Base-by-base conservation (phyloP, 768 basidiomycete species). In the Rhodotorula diobovata region DNA sequence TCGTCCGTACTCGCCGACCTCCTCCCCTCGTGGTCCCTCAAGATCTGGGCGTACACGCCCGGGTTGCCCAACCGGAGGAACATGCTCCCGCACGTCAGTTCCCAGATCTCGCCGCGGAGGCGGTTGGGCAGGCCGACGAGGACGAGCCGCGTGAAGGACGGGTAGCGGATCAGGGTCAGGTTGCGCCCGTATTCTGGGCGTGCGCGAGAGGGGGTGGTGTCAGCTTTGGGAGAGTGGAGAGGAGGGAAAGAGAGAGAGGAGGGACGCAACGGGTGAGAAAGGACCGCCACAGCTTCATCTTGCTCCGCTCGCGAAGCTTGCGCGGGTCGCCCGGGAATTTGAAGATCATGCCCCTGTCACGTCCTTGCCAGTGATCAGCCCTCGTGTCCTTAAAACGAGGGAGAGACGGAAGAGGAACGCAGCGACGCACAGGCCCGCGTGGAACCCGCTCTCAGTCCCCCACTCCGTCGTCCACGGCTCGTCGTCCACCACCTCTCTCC, bases 91-190 rank as follows among this genome's bases (percentile, higher is more conserved):
- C 93, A 95, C 21, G 97, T 85, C 0, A 91, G 90, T 81, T 99
- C 96, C 96, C 96, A 99, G 83, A 98, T 89, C 80, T 98, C 96
- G 23, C 96, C 96, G 34, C 96, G 87, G 16, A 99, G 84, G 28
- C 93, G 85, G 76, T 94, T 96, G 4, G 96, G 96, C 8, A 99
- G 84, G 58, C 96, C 96, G 63, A 98, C 95, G 81, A 96, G 95
- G 2, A 98, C 89, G 37, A 99, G 86, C n/a, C 96, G 89, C 53
- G 94, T 96, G 78, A 92, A 93, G 80, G 94, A 90, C 0, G 96
- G 95, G 80, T 97, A 99, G 43, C 95, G 90, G 30, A 98, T 83
- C 37, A 98, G 85, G 0, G 96, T 94, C n/a, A 98, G 84, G 78
- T 93, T 93, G 35, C 96, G 88, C 32, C 96, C 96, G 77, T 97